Percentiles rank a stretch among this genome's conserved stretches.
Evolutionary conservation across 1,139 yeast genomes (phyloP).

Genomic region (Debaryomycetaceae sp.): DNA sequence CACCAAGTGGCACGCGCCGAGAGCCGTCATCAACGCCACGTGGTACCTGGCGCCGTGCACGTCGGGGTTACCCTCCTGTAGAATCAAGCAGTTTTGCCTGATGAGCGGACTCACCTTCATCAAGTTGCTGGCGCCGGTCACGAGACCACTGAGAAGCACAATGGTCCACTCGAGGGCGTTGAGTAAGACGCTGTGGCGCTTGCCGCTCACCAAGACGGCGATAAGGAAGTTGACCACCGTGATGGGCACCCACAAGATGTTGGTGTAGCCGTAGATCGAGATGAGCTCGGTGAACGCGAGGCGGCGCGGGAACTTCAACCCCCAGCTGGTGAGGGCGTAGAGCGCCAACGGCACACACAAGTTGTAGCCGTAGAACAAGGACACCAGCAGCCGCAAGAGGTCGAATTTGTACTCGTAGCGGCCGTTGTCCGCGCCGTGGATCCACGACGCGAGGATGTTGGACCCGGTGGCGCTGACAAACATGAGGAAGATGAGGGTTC

Average conservation of each 20-base stretch:
- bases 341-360: constrained; percentile 54
- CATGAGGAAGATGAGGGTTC: constrained; percentile 66
- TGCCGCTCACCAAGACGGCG: constrained; percentile 39
- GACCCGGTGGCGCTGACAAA: constrained; percentile 68
- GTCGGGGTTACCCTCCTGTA: constrained; percentile 23
- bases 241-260: constrained; percentile 75
- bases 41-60: constrained; percentile 17
- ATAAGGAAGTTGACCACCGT: constrained; percentile 53
- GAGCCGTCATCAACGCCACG: constrained; percentile 19
- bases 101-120: constrained; percentile 42
- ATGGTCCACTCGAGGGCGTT: constrained; percentile 44
- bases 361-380: constrained; percentile 69
- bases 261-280: constrained; percentile 76
- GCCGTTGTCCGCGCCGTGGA: constrained; percentile 26
- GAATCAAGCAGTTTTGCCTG: constrained; percentile 27
- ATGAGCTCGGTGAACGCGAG: constrained; percentile 40
- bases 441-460: constrained; percentile 43
- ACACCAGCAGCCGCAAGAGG: constrained; percentile 60
- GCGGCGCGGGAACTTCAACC: constrained; percentile 38
- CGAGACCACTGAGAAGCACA: constrained; percentile 39
- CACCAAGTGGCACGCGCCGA: constrained; percentile 35
- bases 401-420: constrained; percentile 56
- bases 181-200: constrained; percentile 28
- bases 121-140: constrained; percentile 47
- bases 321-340: constrained; percentile 43